Evolutionary conservation across 2,329 filamentous ascomycete species (phyloP).

Genomic region (Metarhizium sp.): DNA sequence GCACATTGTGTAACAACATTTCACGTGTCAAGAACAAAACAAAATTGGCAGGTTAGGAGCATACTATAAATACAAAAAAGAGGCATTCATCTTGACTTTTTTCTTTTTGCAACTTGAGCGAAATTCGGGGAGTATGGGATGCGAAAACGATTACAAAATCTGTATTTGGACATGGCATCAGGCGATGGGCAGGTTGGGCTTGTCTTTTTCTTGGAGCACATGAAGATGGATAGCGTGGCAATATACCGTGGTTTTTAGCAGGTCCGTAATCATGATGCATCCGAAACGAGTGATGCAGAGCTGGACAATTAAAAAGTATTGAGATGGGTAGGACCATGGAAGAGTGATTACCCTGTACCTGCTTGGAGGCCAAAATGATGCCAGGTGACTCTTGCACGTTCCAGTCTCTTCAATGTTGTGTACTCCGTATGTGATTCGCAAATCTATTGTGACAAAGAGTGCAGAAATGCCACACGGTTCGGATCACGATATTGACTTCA

Average conservation of each 20-base stretch:
- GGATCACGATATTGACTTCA: too few species aligned
- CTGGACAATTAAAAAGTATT: too few species aligned
- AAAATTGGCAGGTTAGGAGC: background rate
- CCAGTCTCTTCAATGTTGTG: too few species aligned
- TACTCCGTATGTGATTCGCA: too few species aligned
- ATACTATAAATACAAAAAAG: conserved; percentile 3
- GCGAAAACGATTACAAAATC: background rate
- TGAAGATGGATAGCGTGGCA: background rate
- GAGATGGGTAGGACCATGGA: too few species aligned
- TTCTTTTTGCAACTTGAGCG: background rate
- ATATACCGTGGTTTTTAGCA: background rate
- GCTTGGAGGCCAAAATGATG: too few species aligned
- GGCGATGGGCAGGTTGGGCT: background rate
- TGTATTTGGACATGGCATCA: conserved; percentile 2
- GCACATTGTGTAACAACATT: conserved; percentile 7
- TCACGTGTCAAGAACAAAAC: background rate
- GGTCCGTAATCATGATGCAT: background rate
- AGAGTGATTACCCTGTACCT: too few species aligned
- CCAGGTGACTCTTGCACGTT: too few species aligned
- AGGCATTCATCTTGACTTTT: background rate
- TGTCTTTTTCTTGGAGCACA: background rate
- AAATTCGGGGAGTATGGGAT: background rate
- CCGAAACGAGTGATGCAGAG: too few species aligned
- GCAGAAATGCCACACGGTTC: too few species aligned
- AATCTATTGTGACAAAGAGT: too few species aligned